These are phyloP conservation scores for Aspergillus asperescens DNA, from an alignment of 495 filamentous ascomycete genomes.

Conservation along the genomic window DNA sequence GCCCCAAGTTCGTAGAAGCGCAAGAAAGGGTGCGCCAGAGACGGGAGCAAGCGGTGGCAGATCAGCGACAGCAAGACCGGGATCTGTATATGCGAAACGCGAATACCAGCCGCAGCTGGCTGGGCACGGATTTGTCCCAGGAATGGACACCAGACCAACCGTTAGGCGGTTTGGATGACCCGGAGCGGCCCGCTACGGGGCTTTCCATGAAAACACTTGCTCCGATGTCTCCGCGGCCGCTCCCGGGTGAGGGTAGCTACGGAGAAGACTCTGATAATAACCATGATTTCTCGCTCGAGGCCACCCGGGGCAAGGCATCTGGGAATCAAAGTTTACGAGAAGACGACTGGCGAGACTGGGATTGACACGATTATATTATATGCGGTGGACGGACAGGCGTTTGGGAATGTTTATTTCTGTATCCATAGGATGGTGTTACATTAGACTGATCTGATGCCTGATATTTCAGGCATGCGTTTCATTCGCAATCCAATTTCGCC, in stretches of 20 bases:
- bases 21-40: constrained; percentile 54
- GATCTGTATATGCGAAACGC: constrained; percentile 40
- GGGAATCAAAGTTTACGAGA: constrained; percentile 13
- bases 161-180: constrained; percentile 41
- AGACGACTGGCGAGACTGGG: constrained; percentile 46
- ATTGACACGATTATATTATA: constrained; percentile 25
- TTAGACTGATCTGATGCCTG: constrained; percentile 15
- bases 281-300: constrained; percentile 18
- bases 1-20: constrained; percentile 61
- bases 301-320: constrained; percentile 2
- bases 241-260: constrained; percentile 41
- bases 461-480: constrained; percentile 1
- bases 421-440: background rate
- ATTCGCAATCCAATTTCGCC: background rate
- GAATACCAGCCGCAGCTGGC: constrained; percentile 33
- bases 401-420: background rate
- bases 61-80: constrained; percentile 45
- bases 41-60: constrained; percentile 50
- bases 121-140: constrained; percentile 18
- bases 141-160: constrained; percentile 39
- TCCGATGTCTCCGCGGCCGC: constrained; percentile 38
- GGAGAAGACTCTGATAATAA: constrained; percentile 34
- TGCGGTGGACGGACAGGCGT: background rate
- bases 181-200: constrained; percentile 44
- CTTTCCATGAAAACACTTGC: constrained; percentile 52